Evolutionary conservation across 805 yeast genomes (phyloP), one percentile per base, ranked within the genome.

Genomic region (Ogataea trehalophila): DNA sequence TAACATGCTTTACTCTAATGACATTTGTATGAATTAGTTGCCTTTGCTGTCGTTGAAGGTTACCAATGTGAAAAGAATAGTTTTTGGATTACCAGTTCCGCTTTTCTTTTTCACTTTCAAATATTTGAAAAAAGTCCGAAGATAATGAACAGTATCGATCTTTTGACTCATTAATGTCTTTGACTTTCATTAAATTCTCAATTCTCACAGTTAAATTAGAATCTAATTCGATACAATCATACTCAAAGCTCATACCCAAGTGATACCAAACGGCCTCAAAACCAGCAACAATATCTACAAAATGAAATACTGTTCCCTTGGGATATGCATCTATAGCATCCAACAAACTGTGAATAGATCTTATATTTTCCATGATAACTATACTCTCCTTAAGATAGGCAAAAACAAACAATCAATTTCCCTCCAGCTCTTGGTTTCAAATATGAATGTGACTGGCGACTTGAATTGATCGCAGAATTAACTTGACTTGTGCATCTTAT

Each of bases 191-290:
- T 3, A 45, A 23, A 4, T 6, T n/a, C 15, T 22, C 6, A 4
- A 34, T 29, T 17, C 52, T 31, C 20, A 42, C 26, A 3, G 38
- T 17, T 1, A 26, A 15, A 1, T 31, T 8, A 2, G 42, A 18
- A 16, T 42, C 35, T 2, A 44, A 43, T 4, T 49, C 29, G 17
- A 29, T 9, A 37, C 15, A 57, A 8, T 33, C 51, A 43, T 17
- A 33, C 8, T 41, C 45, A 37, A 37, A 43, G 22, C 29, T 33
- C n/a, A 37, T 9, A 14, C 45, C 45, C 9, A 43, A 29, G 11
- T 37, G 39, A 33, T 37, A 29, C 58, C 61, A 58, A 37, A 57
- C 51, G n/a, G 54, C 52, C 46, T 55, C 61, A 44, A 50, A 58
- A n/a, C 58, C 58, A 15, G 47, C 43, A 3, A 35, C 37, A 14